These are phyloP conservation scores for Cercospora canescens DNA, from an alignment of 2,329 filamentous ascomycete species.

Conservation along the genomic window DNA sequence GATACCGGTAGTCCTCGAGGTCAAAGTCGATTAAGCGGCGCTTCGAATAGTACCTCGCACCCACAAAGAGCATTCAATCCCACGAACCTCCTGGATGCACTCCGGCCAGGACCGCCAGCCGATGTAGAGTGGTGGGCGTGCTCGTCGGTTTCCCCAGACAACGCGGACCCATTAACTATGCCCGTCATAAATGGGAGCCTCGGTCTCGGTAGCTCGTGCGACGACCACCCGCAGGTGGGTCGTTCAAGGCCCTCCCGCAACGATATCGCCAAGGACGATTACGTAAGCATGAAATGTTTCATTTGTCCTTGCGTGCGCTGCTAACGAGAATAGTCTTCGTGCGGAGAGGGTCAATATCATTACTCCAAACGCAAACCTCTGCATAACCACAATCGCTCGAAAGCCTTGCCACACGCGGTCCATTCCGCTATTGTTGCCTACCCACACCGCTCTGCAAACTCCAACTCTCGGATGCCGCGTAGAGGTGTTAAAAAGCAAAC, in stretches of 20 bases:
- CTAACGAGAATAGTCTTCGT: background rate
- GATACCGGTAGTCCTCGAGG: background rate
- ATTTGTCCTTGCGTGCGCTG: background rate
- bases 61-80: background rate
- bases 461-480: background rate
- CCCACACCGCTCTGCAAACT: background rate
- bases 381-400: background rate
- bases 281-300: background rate
- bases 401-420: background rate
- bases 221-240: background rate
- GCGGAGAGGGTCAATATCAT: background rate
- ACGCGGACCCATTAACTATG: background rate
- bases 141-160: background rate
- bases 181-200: background rate
- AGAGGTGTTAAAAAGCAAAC: background rate
- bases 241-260: background rate
- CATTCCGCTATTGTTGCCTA: background rate
- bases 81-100: background rate
- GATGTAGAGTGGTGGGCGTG: background rate
- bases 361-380: background rate
- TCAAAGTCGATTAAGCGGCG: background rate
- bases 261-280: background rate
- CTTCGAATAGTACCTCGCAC: background rate
- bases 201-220: background rate
- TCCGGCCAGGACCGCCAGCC: background rate